Percentiles rank a stretch among this genome's conserved stretches.
Conservation (phyloP, 1,284 basidiomycete species). For the Malassezia sympodialis region DNA sequence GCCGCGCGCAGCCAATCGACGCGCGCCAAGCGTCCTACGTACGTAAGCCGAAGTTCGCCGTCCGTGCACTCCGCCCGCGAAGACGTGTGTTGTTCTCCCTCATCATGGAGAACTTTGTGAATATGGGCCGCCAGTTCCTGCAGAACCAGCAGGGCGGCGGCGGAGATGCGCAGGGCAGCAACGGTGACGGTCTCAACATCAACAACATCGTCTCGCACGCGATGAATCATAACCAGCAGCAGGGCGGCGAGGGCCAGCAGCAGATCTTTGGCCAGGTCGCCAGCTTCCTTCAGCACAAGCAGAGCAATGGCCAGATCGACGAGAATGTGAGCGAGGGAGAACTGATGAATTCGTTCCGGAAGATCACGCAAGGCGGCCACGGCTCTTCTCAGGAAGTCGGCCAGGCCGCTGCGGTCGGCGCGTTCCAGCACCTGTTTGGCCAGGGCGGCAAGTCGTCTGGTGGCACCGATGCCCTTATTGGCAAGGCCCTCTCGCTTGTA, state of each 20-base stretch:
- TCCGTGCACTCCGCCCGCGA: background rate
- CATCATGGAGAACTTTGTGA: constrained; percentile 21
- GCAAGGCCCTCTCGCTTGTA: constrained; percentile 14
- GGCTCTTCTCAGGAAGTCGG: constrained; percentile 11
- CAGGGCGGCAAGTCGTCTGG: background rate
- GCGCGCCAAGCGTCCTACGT: background rate
- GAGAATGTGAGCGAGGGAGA: constrained; percentile 6
- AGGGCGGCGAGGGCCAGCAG: background rate
- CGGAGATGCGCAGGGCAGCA: background rate
- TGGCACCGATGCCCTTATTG: constrained; percentile 4
- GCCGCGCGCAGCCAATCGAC: background rate
- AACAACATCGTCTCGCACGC: background rate
- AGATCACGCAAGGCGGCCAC: constrained; percentile 1
- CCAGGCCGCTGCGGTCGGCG: constrained; percentile 11
- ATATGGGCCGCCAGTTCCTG: constrained; percentile 16
- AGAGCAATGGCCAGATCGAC: constrained; percentile 7
- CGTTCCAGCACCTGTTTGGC: constrained; percentile 9
- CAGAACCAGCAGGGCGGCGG: constrained; percentile 5
- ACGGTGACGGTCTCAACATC: background rate
- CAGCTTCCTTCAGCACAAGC: constrained; percentile 7
- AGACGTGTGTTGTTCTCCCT: background rate
- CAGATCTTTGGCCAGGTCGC: constrained; percentile 8
- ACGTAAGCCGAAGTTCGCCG: background rate
- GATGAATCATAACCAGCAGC: background rate
- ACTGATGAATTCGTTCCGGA: constrained; percentile 11